These are phyloP conservation scores for Debaryomyces prosopidis DNA, from an alignment of 805 yeast species.

Conservation along the genomic window DNA sequence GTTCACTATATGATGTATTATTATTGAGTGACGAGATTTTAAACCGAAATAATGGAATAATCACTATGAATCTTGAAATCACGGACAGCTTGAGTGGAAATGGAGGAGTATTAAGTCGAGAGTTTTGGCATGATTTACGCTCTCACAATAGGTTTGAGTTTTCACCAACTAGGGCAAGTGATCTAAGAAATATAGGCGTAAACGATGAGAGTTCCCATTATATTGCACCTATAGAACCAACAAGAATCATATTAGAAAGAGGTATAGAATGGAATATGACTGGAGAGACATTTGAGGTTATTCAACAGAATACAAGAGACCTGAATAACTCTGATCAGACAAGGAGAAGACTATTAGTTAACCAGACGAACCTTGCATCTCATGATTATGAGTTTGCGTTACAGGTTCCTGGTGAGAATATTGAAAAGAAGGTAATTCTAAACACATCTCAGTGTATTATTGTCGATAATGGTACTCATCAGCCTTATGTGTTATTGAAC, in stretches of 20 bases:
- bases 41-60: constrained; percentile 7
- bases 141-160: constrained; percentile 21
- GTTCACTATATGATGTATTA: constrained; percentile 9
- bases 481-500: constrained; percentile 40
- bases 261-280: constrained; percentile 24
- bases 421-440: constrained; percentile 17
- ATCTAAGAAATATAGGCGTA: not conserved
- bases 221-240: constrained; percentile 16
- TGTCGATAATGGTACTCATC: constrained; percentile 28
- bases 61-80: constrained; percentile 14
- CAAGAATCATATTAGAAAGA: constrained; percentile 18
- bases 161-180: constrained; percentile 11
- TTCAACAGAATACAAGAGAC: constrained; percentile 9
- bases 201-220: not conserved
- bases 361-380: constrained; percentile 26
- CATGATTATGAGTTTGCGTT: constrained; percentile 25
- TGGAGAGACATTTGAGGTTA: constrained; percentile 25
- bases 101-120: constrained; percentile 26
- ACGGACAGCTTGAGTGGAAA: constrained; percentile 15
- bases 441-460: constrained; percentile 44
- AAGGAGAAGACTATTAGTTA: constrained; percentile 19
- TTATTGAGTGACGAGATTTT: constrained; percentile 10
- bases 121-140: constrained; percentile 24
- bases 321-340: not conserved
- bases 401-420: constrained; percentile 12